Percentiles rank a stretch among this genome's conserved stretches.
Evolutionary conservation across 495 filamentous ascomycete genomes (phyloP).

Genomic region (Copromyces sp.): DNA sequence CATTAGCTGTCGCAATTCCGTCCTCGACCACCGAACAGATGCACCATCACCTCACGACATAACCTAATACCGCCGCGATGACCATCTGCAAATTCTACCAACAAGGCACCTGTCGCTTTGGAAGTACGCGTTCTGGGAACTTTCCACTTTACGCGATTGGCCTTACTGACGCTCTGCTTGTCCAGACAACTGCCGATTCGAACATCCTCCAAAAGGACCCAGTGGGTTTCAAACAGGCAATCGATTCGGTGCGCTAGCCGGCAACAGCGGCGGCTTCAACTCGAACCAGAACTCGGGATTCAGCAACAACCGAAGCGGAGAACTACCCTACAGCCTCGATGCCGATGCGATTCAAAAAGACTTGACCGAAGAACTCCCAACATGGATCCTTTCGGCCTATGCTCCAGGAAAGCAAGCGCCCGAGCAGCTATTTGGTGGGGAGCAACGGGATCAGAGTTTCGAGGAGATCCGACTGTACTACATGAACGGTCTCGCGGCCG

Average conservation of each 20-base stretch:
- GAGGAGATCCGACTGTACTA: slow-evolving; percentile 71
- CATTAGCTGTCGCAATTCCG: background rate
- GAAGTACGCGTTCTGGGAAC: slow-evolving; percentile 33
- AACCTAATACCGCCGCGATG: slow-evolving; percentile 29
- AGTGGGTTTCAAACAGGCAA: slow-evolving; percentile 13
- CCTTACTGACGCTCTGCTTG: background rate
- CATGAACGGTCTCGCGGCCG: slow-evolving; percentile 46
- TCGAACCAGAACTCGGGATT: background rate
- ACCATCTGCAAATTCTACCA: slow-evolving; percentile 61
- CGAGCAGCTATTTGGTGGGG: slow-evolving; percentile 69
- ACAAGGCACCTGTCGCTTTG: slow-evolving; percentile 63
- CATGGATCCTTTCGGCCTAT: slow-evolving; percentile 80
- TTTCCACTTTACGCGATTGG: background rate
- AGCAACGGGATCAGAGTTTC: slow-evolving; percentile 66
- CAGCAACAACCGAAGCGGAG: slow-evolving; percentile 2
- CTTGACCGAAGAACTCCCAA: slow-evolving; percentile 56
- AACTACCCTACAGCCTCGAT: slow-evolving; percentile 31
- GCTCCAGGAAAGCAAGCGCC: slow-evolving; percentile 63
- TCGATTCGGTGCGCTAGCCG: slow-evolving; percentile 26
- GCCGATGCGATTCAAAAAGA: slow-evolving; percentile 50
- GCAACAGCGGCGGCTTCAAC: background rate
- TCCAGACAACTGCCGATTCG: slow-evolving; percentile 35
- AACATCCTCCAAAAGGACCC: slow-evolving; percentile 28
- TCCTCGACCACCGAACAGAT: background rate
- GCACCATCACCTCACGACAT: background rate